Conservation (phyloP, 352 stramenopile species). For the Phytophthora megakarya region DNA sequence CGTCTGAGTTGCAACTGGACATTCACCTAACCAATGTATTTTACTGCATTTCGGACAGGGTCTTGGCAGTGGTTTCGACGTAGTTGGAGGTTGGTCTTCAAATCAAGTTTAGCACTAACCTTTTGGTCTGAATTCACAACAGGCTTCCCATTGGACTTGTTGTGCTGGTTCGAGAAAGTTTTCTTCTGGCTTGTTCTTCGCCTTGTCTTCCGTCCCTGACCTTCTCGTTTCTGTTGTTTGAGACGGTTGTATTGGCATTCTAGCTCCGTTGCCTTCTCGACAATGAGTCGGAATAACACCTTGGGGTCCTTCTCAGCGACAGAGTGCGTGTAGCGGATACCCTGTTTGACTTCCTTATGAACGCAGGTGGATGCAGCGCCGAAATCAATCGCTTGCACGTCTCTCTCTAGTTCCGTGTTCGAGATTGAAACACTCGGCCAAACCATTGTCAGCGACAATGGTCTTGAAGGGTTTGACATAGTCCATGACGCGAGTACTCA, state of each 20-base stretch:
- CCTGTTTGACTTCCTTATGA: slow-evolving; percentile 22
- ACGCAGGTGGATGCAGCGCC: background rate
- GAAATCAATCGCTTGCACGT: slow-evolving; percentile 13
- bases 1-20: background rate
- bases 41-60: slow-evolving; percentile 13
- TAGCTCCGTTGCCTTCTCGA: slow-evolving; percentile 7
- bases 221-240: slow-evolving; percentile 7
- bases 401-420: background rate
- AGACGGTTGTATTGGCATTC: slow-evolving; percentile 5
- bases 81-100: too few relatives aligned
- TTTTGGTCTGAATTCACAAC: too few relatives aligned
- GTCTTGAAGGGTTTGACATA: background rate
- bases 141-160: too few relatives aligned
- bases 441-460: background rate
- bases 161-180: too few relatives aligned
- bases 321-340: background rate
- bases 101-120: background rate
- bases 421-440: slow-evolving; percentile 2
- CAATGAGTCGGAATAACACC: slow-evolving; percentile 9
- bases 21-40: slow-evolving; percentile 18
- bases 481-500: background rate
- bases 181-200: background rate
- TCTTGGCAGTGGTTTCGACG: too few relatives aligned
- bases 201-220: background rate
- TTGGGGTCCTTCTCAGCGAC: background rate